Base-by-base conservation (phyloP, 805 yeast genomes). In the Candida qinlingensis region DNA sequence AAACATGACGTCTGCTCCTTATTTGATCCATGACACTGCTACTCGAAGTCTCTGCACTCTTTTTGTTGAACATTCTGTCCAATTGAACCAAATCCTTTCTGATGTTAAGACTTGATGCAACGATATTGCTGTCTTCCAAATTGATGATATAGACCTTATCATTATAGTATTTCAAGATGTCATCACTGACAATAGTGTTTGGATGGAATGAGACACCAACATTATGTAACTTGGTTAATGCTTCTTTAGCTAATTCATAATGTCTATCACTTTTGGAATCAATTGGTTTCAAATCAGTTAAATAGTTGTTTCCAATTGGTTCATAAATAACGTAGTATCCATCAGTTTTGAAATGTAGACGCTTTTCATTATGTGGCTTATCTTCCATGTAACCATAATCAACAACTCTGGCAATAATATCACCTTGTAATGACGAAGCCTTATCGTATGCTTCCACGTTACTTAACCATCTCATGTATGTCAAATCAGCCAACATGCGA, bases 351-450 rank as follows among this genome's bases (percentile, higher is more conserved):
- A 56, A 58, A 42, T 61, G 64, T 7, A 55, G 39, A 7, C 41
- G 45, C 7, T 46, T 31, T 5, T 34, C 47, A 35, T 60, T 59
- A 44, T 53, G 44, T 11, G 55, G 48, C 28, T 50, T 50, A 37
- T 63, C 66, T 45, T 61, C 62, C 27, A 61, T 19, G 37, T 56
- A 59, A 0, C 66, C 67, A 37, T 53, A 55, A 40, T 59, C 62
- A 6, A 61, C 26, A 33, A 63, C 50, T 36, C 42, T 50, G 2
- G 62, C 63, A 19, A 61, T 35, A 2, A 51, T 38, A 12, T 54
- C 57, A 5, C 64, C 64, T 41, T 61, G 63, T 12, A 61, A 45
- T 3, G 40, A 10, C 19, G 40, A 29, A 30, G 60, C 46, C 13
- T 44, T 52, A 3, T 38, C 10, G 36, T 59, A 59, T 0, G 61